Percentiles rank a stretch among this genome's conserved stretches.
phyloP scores from a whole-genome alignment of 805 yeast genomes.

The Metschnikowia picachoensis region DNA sequence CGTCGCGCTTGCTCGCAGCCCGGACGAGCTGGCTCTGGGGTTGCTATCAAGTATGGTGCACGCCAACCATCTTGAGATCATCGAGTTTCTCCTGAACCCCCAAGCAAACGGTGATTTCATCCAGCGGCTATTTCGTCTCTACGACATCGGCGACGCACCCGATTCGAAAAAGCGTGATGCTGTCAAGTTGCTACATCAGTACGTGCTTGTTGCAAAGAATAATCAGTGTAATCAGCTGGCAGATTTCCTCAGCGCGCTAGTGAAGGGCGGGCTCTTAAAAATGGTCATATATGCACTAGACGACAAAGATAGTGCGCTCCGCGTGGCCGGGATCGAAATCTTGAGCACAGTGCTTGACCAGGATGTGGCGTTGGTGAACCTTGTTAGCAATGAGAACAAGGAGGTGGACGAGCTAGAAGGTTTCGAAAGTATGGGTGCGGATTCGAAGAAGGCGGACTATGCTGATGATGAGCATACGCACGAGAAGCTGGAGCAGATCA shows the following conservation, averaged over 20 bases:
- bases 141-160: slow-evolving; percentile 25
- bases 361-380: slow-evolving; percentile 61
- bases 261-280: slow-evolving; percentile 65
- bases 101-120: slow-evolving; percentile 43
- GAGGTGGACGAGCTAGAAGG: slow-evolving; percentile 23
- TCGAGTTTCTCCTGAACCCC: slow-evolving; percentile 53
- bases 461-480: slow-evolving; percentile 16
- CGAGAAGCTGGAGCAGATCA: slow-evolving; percentile 18
- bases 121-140: slow-evolving; percentile 55
- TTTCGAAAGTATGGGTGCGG: neutral
- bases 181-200: slow-evolving; percentile 74
- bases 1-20: slow-evolving; percentile 73
- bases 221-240: slow-evolving; percentile 58
- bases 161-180: slow-evolving; percentile 52
- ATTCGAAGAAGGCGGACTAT: slow-evolving; percentile 1
- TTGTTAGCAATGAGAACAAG: slow-evolving; percentile 24
- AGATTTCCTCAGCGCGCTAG: slow-evolving; percentile 58
- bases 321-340: slow-evolving; percentile 75
- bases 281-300: slow-evolving; percentile 70
- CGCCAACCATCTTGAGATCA: slow-evolving; percentile 62
- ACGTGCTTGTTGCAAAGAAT: slow-evolving; percentile 68
- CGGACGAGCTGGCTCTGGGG: slow-evolving; percentile 77
- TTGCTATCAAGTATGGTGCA: slow-evolving; percentile 65
- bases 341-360: slow-evolving; percentile 80
- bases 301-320: slow-evolving; percentile 43